Percentiles rank a stretch among this genome's conserved stretches.
These are phyloP conservation scores for Novymonas esmeraldas DNA, from an alignment of 208 protist genomes.

Conservation along the genomic window DNA sequence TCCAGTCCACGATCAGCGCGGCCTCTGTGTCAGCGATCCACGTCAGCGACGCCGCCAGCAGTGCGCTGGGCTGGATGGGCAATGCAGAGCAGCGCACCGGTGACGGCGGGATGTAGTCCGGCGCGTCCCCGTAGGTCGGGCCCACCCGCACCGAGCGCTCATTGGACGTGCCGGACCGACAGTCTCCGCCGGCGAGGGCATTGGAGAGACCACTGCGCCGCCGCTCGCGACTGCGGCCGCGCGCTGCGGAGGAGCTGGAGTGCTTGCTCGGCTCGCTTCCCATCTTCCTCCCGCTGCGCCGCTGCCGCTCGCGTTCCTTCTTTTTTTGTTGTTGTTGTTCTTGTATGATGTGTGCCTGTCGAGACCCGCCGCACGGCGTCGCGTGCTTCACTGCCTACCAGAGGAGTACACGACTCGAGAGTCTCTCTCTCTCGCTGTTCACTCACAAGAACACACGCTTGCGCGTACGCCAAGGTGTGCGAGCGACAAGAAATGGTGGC, in stretches of 20 bases:
- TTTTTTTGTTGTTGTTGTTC: background rate
- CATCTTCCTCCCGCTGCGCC: constrained; percentile 2
- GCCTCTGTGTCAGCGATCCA: constrained; percentile 47
- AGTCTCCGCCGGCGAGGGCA: constrained; percentile 23
- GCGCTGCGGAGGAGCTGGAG: background rate
- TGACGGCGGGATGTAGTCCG: constrained; percentile 8
- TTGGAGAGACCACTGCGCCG: constrained; percentile 28
- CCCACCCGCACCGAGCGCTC: background rate
- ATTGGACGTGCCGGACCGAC: background rate
- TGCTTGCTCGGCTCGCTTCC: constrained; percentile 30
- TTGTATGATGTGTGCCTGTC: too few relatives aligned
- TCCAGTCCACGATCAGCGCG: constrained; percentile 31
- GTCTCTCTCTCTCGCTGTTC: too few relatives aligned
- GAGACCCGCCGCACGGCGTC: too few relatives aligned
- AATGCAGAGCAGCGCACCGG: constrained; percentile 26
- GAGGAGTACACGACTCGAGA: too few relatives aligned
- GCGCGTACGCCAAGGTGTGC: too few relatives aligned
- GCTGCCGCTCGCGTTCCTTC: background rate
- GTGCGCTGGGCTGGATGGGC: background rate
- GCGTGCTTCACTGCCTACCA: too few relatives aligned
- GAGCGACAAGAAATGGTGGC: too few relatives aligned
- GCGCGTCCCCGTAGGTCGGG: constrained; percentile 2
- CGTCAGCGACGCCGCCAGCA: constrained; percentile 18
- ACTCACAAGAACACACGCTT: too few relatives aligned
- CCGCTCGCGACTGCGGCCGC: constrained; percentile 11